These are phyloP conservation scores for Podila horticola DNA, from an alignment of 192 early-diverging fungal genomes.

Conservation along the genomic window DNA sequence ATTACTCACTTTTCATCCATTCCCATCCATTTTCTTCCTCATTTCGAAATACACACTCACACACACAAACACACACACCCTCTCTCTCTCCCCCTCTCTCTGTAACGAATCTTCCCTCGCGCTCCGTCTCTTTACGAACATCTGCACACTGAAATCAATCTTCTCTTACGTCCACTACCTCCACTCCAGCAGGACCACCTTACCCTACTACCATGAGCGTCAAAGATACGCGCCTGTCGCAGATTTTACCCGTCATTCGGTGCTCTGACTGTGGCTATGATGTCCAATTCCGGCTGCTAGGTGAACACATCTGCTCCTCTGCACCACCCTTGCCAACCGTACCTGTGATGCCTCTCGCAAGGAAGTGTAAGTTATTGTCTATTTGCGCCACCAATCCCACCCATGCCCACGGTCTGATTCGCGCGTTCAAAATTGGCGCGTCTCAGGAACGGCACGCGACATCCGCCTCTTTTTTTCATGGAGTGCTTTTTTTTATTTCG, in stretches of 20 bases:
- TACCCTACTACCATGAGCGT: conserved; percentile 16
- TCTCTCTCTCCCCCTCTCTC: no score
- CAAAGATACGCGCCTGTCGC: conserved; percentile 59
- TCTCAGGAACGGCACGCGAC: no score
- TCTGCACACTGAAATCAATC: no score
- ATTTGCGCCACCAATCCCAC: not conserved
- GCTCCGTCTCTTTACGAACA: no score
- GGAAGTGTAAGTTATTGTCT: conserved; percentile 5
- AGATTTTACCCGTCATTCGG: conserved; percentile 64
- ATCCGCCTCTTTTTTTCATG: no score
- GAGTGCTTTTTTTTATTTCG: no score
- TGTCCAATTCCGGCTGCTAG: conserved; percentile 60
- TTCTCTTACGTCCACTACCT: no score
- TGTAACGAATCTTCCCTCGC: no score
- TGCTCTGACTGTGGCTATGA: conserved; percentile 68
- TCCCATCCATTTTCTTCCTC: not conserved
- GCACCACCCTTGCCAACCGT: conserved; percentile 58
- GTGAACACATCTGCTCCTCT: conserved; percentile 62
- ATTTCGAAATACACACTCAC: not conserved
- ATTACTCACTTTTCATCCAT: not conserved
- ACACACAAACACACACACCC: no score
- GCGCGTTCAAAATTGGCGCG: no score
- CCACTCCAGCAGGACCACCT: no score
- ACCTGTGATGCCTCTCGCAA: conserved; percentile 27
- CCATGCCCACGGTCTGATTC: not conserved